These are phyloP conservation scores for Irpex sp. DNA, from an alignment of 1,284 basidiomycete genomes.

Conservation along the genomic window DNA sequence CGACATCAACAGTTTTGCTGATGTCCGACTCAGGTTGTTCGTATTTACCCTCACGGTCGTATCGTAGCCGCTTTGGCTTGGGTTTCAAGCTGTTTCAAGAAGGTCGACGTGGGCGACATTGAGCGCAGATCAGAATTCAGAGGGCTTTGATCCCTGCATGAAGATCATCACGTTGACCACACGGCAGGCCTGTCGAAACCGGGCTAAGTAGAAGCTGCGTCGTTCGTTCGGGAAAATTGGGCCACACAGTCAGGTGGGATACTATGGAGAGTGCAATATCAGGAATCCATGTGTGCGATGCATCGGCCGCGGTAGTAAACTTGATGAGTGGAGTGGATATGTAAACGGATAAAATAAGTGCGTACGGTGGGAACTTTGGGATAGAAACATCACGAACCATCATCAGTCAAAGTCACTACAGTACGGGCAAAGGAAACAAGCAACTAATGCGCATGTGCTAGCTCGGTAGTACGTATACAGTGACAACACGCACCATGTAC, in stretches of 20 bases:
- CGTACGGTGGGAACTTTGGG: not conserved
- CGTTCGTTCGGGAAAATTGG: not conserved
- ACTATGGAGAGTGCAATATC: too few species aligned
- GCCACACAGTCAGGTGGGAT: too few species aligned
- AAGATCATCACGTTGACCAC: not conserved
- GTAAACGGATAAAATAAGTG: not conserved
- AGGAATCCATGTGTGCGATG: too few species aligned
- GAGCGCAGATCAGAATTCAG: not conserved
- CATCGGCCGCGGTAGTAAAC: too few species aligned
- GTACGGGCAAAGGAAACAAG: too few species aligned
- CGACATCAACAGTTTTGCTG: not conserved
- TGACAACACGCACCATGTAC: slow-evolving; percentile 51
- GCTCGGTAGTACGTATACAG: too few species aligned
- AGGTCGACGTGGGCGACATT: not conserved
- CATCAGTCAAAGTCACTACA: not conserved
- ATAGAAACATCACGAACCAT: not conserved
- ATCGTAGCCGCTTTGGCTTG: not conserved
- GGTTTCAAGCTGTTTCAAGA: not conserved
- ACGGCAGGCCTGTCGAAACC: not conserved
- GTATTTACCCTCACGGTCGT: not conserved
- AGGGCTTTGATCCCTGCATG: not conserved
- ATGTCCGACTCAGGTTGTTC: not conserved
- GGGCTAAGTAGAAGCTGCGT: not conserved
- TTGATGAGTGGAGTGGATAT: not conserved
- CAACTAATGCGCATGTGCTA: too few species aligned